phyloP scores from a whole-genome alignment of 2,329 filamentous ascomycete genomes.

The Aureobasidium sp. region DNA sequence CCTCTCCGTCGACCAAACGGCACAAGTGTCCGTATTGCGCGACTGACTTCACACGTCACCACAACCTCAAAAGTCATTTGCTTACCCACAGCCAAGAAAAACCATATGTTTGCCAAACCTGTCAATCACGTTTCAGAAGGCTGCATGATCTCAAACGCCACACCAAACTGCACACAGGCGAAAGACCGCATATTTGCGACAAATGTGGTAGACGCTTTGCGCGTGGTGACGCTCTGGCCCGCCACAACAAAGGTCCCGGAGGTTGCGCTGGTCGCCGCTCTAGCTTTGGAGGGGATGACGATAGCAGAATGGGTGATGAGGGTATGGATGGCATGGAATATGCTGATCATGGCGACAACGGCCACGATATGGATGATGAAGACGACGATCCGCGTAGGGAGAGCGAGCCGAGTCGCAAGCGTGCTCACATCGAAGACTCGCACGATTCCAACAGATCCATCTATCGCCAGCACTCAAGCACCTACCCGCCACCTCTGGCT shows the following conservation, averaged over 20 bases:
- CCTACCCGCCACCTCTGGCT: constrained; percentile 68
- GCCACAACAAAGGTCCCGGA: constrained; percentile 91
- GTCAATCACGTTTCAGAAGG: constrained; percentile 81
- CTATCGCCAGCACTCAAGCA: constrained; percentile 60
- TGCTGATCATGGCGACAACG: constrained; percentile 46
- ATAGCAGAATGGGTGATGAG: constrained; percentile 45
- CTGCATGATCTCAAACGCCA: constrained; percentile 94
- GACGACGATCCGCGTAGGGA: constrained; percentile 45
- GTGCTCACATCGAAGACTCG: constrained; percentile 54
- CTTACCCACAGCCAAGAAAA: constrained; percentile 98
- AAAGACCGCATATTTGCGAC: constrained; percentile 87
- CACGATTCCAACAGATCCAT: constrained; percentile 45
- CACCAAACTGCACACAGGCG: constrained; percentile 91
- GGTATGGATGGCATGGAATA: constrained; percentile 57
- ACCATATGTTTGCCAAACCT: constrained; percentile 89
- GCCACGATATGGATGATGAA: constrained; percentile 49
- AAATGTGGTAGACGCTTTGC: constrained; percentile 95
- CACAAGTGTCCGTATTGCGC: constrained; percentile 96
- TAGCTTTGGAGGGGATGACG: constrained; percentile 75
- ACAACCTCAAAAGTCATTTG: constrained; percentile 94
- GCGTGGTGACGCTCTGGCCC: constrained; percentile 83
- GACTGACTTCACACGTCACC: constrained; percentile 93
- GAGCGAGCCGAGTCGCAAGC: constrained; percentile 67
- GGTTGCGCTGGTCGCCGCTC: constrained; percentile 87
- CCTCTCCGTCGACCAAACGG: constrained; percentile 71